These are phyloP conservation scores for Curvularia sp. DNA, from an alignment of 2,329 filamentous ascomycete species.

Conservation along the genomic window DNA sequence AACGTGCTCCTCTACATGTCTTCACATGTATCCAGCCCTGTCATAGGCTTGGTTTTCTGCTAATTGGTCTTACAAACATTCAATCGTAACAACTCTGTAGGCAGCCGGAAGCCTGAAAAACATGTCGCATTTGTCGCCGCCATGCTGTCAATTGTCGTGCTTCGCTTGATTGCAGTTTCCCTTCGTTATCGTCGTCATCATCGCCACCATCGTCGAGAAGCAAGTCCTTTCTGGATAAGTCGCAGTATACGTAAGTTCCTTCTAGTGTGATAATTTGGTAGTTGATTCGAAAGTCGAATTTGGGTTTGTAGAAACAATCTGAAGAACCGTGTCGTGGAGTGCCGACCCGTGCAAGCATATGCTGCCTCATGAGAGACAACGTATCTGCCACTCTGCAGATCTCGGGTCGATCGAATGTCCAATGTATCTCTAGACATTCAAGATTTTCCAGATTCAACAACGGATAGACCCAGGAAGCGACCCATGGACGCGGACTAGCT, in stretches of 20 bases:
- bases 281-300: slow-evolving; percentile 11
- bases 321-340: neutral
- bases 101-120: slow-evolving; percentile 8
- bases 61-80: neutral
- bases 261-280: slow-evolving; percentile 7
- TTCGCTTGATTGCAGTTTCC: neutral
- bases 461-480: slow-evolving; percentile 29
- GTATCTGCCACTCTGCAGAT: slow-evolving; percentile 26
- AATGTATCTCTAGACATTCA: slow-evolving; percentile 25
- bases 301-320: neutral
- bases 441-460: slow-evolving; percentile 25
- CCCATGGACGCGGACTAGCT: slow-evolving; percentile 13
- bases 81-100: neutral
- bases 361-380: slow-evolving; percentile 16
- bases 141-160: neutral
- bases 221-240: slow-evolving; percentile 3
- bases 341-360: slow-evolving; percentile 21
- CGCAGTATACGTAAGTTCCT: neutral
- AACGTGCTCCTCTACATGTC: neutral
- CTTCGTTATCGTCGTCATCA: neutral
- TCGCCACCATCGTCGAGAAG: neutral
- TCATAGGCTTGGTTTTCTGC: neutral
- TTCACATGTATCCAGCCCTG: neutral
- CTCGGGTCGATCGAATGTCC: slow-evolving; percentile 25
- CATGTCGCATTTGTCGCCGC: slow-evolving; percentile 9